phyloP scores from a whole-genome alignment of 192 early-diverging fungal species.

The Coemansia sp. region DNA sequence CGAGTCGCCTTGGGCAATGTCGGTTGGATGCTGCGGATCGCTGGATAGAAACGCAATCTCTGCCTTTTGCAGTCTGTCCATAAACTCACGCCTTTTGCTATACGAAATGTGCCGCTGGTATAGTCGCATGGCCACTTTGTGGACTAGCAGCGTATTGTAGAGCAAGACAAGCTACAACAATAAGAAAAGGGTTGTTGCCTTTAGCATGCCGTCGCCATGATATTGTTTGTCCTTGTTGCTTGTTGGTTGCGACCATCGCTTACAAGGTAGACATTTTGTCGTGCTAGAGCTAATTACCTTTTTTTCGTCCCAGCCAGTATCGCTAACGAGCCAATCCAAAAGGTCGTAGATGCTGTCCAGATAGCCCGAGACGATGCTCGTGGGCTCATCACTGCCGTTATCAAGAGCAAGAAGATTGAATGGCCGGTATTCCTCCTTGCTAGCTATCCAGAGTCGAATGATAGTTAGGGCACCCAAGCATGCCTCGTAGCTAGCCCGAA shows the following conservation, averaged over 20 bases:
- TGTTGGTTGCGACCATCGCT: not conserved
- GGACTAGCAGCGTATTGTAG: slow-evolving; percentile 39
- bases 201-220: not conserved
- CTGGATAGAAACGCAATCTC: slow-evolving; percentile 17
- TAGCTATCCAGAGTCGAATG: slow-evolving; percentile 36
- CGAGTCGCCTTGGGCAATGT: slow-evolving; percentile 21
- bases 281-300: slow-evolving; percentile 18
- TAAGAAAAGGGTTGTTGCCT: not conserved
- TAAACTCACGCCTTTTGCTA: not conserved
- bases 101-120: slow-evolving; percentile 22
- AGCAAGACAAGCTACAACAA: slow-evolving; percentile 26
- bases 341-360: slow-evolving; percentile 22
- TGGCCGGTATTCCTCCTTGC: slow-evolving; percentile 43
- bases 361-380: slow-evolving; percentile 14
- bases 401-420: slow-evolving; percentile 10
- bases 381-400: not conserved
- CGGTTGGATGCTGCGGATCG: not conserved
- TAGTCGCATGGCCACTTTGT: slow-evolving; percentile 21
- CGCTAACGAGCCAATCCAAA: slow-evolving; percentile 25
- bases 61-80: slow-evolving; percentile 25
- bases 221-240: not conserved
- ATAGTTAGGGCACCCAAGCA: slow-evolving; percentile 34
- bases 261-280: not conserved
- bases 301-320: slow-evolving; percentile 26
- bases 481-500: slow-evolving; percentile 15